Evolutionary conservation across 495 filamentous ascomycete species (phyloP), one percentile per base, ranked within the genome.

Genomic region (Talaromyces proteolyticus): DNA sequence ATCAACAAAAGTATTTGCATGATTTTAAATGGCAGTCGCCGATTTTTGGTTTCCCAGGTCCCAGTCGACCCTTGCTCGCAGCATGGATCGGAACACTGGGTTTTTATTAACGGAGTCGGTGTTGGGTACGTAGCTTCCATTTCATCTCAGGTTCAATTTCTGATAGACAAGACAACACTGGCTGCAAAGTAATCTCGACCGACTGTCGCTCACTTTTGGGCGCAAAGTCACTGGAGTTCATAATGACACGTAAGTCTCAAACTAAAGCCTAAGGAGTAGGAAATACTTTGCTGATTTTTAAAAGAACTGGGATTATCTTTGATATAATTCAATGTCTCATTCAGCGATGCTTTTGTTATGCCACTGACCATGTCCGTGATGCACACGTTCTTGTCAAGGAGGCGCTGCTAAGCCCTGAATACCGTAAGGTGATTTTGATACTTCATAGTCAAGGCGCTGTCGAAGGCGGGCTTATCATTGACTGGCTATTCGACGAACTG

Each of bases 381-480:
- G 68, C 70, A 6, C 66, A 72, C 44, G 49, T 48, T 3, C 50
- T 63, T 0, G 25, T 63, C 24, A 67, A 69, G 47, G 37, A 56
- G 19, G 61, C 66, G 1, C 50, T 70, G 6, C 22, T 69, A 8
- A 43, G 62, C 25, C 76, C 72, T 0, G 56, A 73, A 16, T 79
- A 83, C 55, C 76, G 78, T 19, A 92, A 89, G 56, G 79, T 93
- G 12, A 71, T 94, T 47, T 74, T 94, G 19, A 78, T 94, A 41
- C 71, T 88, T 24, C 90, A 95, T 61, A 88, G 82, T 17, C 89
- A 94, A 61, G 90, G 90, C 2, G 90, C 79, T 14, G 88, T 94
- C 50, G 83, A 91, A 61, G 79, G 84, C 4, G 75, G 82, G 1
- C 64, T 91, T 46, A 81, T 89, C 10, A 59, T 92, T 2, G 90